A percentile compares a stretch with the other conserved stretches of the same genome.
Conservation (phyloP, 2,329 filamentous ascomycete genomes). For the Pseudogymnoascus destructans region DNA sequence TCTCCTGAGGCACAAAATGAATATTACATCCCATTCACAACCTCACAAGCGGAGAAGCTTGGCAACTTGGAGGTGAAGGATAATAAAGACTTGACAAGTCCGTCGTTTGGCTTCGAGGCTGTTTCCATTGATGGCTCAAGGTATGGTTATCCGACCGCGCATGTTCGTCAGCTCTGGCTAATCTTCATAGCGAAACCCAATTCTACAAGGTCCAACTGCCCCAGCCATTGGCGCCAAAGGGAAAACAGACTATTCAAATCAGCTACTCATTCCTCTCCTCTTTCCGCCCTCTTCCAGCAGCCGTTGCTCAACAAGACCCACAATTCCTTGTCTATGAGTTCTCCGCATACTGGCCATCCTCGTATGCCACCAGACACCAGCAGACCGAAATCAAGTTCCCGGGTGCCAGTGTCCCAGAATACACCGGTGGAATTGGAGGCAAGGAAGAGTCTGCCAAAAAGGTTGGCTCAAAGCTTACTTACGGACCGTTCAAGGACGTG, state of each 20-base stretch:
- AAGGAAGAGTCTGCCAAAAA: conserved; percentile 52
- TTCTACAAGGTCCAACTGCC: conserved; percentile 79
- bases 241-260: conserved; percentile 77
- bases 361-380: conserved; percentile 79
- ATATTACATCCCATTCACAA: conserved; percentile 82
- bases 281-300: conserved; percentile 66
- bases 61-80: conserved; percentile 87
- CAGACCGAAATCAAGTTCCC: conserved; percentile 94
- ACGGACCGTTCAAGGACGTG: conserved; percentile 76
- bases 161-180: conserved; percentile 18
- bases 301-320: conserved; percentile 70
- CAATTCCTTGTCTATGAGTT: conserved; percentile 82
- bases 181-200: conserved; percentile 46
- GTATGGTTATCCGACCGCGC: conserved; percentile 26
- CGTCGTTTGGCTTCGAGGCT: conserved; percentile 54
- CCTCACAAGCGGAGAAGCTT: conserved; percentile 59
- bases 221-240: conserved; percentile 58
- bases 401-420: conserved; percentile 66
- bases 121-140: conserved; percentile 52
- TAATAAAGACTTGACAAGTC: conserved; percentile 62
- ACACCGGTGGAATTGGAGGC: conserved; percentile 59
- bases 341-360: conserved; percentile 71
- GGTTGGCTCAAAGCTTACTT: conserved; percentile 74
- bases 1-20: conserved; percentile 66
- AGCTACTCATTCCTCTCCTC: conserved; percentile 69